Evolutionary conservation across 495 filamentous ascomycete species (phyloP).

Genomic region (Neohortaea acidophila): DNA sequence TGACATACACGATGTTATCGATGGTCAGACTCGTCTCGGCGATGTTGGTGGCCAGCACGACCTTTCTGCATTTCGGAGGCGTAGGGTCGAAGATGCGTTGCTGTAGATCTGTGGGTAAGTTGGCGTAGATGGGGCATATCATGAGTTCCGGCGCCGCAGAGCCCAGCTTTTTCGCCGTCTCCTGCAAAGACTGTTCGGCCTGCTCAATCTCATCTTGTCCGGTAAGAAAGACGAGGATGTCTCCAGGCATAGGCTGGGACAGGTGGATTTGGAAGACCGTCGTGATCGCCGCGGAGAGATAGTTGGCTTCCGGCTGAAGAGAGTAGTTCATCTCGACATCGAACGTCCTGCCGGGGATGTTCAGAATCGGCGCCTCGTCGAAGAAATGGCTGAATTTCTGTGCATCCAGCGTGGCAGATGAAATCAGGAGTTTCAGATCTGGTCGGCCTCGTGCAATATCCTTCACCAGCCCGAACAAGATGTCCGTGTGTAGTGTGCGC

Average conservation of each 20-base stretch:
- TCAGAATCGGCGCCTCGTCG: constrained; percentile 90
- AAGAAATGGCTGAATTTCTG: constrained; percentile 88
- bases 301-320: constrained; percentile 83
- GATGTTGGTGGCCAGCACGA: constrained; percentile 91
- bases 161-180: constrained; percentile 62
- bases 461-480: constrained; percentile 79
- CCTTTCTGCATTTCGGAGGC: constrained; percentile 73
- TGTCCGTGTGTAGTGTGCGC: constrained; percentile 78
- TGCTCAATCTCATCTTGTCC: constrained; percentile 88
- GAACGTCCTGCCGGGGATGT: constrained; percentile 81
- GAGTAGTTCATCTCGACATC: constrained; percentile 91
- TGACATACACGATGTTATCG: constrained; percentile 79
- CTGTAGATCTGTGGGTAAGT: constrained; percentile 76
- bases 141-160: constrained; percentile 53
- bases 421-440: constrained; percentile 84
- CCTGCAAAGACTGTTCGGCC: constrained; percentile 59
- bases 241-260: constrained; percentile 58
- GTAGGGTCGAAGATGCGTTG: constrained; percentile 84
- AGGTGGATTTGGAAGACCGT: constrained; percentile 96
- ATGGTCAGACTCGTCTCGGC: constrained; percentile 93
- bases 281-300: constrained; percentile 77
- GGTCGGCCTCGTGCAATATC: constrained; percentile 76
- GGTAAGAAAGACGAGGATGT: constrained; percentile 86
- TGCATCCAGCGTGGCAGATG: constrained; percentile 89
- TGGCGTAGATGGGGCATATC: constrained; percentile 75